Conservation (phyloP, 1,139 yeast genomes). For the Taphrina deformans region DNA sequence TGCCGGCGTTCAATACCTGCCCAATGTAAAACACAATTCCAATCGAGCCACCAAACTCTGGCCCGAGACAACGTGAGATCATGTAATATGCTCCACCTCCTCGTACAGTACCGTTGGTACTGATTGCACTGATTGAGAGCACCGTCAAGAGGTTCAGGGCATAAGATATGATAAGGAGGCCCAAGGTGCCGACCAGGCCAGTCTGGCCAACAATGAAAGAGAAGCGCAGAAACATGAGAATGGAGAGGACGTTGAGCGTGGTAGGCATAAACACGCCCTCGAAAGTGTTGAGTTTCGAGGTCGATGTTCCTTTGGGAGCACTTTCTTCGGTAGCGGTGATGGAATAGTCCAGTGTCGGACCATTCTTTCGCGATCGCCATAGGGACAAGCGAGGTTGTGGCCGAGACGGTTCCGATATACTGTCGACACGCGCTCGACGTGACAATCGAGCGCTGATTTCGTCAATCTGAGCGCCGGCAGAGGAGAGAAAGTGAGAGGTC, state of each 20-base stretch:
- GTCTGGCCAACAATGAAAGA: conserved; percentile 79
- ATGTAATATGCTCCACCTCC: conserved; percentile 86
- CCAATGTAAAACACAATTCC: conserved; percentile 77
- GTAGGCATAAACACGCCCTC: conserved; percentile 81
- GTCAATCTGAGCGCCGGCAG: conserved; percentile 31
- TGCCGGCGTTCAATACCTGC: conserved; percentile 69
- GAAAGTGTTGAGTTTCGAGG: conserved; percentile 63
- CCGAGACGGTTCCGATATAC: conserved; percentile 6
- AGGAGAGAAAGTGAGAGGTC: conserved; percentile 16
- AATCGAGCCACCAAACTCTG: conserved; percentile 83
- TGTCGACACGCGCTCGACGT: conserved; percentile 17
- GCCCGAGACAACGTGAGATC: conserved; percentile 76
- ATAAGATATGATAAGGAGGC: conserved; percentile 56
- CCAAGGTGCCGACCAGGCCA: conserved; percentile 63
- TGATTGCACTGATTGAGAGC: conserved; percentile 72
- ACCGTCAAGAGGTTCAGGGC: conserved; percentile 67
- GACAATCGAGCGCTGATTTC: conserved; percentile 26
- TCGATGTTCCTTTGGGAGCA: not conserved
- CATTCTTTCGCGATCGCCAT: conserved; percentile 13
- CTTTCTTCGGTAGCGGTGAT: conserved; percentile 24
- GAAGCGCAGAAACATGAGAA: conserved; percentile 74
- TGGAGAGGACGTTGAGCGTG: conserved; percentile 70
- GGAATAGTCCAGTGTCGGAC: conserved; percentile 20
- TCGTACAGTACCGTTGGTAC: conserved; percentile 78
- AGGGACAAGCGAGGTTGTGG: conserved; percentile 4